phyloP scores from a whole-genome alignment of 768 basidiomycete species.

The Suillus clintonianus region DNA sequence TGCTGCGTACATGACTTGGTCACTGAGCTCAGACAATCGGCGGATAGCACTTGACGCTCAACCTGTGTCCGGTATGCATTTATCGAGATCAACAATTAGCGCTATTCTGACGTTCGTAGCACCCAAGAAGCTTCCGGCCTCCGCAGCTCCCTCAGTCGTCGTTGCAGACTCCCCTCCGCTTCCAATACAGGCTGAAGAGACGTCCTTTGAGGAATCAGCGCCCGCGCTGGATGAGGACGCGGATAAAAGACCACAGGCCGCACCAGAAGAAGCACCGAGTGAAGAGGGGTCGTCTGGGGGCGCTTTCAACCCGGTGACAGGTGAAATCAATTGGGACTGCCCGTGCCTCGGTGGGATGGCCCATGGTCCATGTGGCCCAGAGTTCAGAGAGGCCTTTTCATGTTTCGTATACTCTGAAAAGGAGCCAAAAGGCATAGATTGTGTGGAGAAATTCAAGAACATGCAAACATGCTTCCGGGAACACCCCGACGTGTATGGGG shows the following conservation, averaged over 20 bases:
- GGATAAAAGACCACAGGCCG: slow-evolving; percentile 10
- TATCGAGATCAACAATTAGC: not conserved
- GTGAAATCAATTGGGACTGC: slow-evolving; percentile 99
- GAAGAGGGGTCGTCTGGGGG: slow-evolving; percentile 37
- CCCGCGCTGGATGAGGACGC: slow-evolving; percentile 7
- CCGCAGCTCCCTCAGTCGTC: slow-evolving; percentile 7
- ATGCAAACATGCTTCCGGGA: slow-evolving; percentile 99
- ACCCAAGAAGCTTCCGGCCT: slow-evolving; percentile 14
- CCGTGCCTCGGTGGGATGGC: slow-evolving; percentile 99
- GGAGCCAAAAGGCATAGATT: slow-evolving; percentile 97
- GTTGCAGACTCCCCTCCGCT: slow-evolving; percentile 22
- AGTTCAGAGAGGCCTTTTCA: slow-evolving; percentile 95
- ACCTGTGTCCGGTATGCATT: slow-evolving; percentile 25
- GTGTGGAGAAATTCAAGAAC: slow-evolving; percentile 94
- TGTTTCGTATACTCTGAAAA: slow-evolving; percentile 94
- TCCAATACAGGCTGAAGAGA: slow-evolving; percentile 16
- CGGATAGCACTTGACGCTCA: slow-evolving; percentile 51
- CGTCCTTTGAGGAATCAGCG: slow-evolving; percentile 17
- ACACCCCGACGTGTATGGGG: slow-evolving; percentile 94
- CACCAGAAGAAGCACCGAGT: slow-evolving; percentile 13
- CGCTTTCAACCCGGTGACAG: slow-evolving; percentile 94
- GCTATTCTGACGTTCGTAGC: slow-evolving; percentile 12
- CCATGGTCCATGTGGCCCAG: slow-evolving; percentile 89
- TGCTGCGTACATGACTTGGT: slow-evolving; percentile 52
- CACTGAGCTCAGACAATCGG: slow-evolving; percentile 41